These are phyloP conservation scores for Botrytis deweyae DNA, from an alignment of 2,329 filamentous ascomycete species.

Conservation along the genomic window DNA sequence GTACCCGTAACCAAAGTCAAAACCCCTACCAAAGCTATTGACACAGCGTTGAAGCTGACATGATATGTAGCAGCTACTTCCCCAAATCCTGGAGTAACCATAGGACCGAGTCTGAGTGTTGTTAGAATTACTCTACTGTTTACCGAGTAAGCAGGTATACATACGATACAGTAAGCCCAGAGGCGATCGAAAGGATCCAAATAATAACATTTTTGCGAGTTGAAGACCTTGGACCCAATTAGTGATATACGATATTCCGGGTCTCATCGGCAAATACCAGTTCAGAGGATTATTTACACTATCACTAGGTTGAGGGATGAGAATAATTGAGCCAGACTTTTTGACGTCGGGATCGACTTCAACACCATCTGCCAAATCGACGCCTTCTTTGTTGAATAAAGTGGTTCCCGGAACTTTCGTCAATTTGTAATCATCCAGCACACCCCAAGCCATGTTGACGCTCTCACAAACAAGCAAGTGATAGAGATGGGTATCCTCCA, in stretches of 20 bases:
- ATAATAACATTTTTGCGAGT: neutral
- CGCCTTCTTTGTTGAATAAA: neutral
- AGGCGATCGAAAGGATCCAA: neutral
- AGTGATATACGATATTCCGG: neutral
- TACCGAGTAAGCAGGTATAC: neutral
- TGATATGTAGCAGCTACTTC: neutral
- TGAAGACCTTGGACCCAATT: neutral
- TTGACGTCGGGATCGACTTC: neutral
- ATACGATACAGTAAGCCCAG: neutral
- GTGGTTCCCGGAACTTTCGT: neutral
- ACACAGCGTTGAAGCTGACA: neutral
- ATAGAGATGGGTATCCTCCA: neutral
- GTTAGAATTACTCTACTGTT: neutral
- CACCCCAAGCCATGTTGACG: neutral
- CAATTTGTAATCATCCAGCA: neutral
- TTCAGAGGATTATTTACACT: neutral
- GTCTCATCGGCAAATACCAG: neutral
- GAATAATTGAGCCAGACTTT: neutral
- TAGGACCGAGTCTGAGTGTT: neutral
- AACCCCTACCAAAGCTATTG: neutral
- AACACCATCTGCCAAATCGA: neutral
- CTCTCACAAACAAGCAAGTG: neutral
- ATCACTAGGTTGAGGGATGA: neutral
- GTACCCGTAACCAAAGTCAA: neutral
- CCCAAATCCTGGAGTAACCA: neutral